These are phyloP conservation scores for Pythium pyrilobum DNA, from an alignment of 352 stramenopile genomes.

Conservation along the genomic window DNA sequence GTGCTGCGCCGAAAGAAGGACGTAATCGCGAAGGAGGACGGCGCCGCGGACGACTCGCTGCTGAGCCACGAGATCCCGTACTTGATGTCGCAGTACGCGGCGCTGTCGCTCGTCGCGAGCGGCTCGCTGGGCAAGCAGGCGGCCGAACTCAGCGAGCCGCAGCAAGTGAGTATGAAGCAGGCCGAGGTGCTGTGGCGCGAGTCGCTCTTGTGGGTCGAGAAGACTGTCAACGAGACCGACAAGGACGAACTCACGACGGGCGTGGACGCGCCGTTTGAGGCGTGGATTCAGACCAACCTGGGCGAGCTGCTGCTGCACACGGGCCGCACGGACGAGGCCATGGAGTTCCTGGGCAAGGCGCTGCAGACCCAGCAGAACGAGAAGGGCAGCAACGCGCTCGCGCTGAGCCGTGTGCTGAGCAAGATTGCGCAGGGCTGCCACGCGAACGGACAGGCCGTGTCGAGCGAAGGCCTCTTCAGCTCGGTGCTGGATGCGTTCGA, in stretches of 20 bases:
- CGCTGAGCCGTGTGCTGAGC: constrained; percentile 55
- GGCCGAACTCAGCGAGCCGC: constrained; percentile 29
- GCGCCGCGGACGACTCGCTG: constrained; percentile 33
- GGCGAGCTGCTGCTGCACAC: constrained; percentile 56
- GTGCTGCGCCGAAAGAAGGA: constrained; percentile 62
- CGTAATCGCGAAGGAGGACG: constrained; percentile 30
- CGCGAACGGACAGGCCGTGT: constrained; percentile 55
- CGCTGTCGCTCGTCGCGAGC: constrained; percentile 45
- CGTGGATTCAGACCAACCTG: constrained; percentile 66
- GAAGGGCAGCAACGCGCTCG: constrained; percentile 43
- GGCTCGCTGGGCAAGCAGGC: constrained; percentile 27
- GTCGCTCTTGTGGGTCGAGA: constrained; percentile 56
- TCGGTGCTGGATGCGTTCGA: constrained; percentile 66
- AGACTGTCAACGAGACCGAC: constrained; percentile 27
- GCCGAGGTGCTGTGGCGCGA: constrained; percentile 68
- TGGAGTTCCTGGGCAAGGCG: constrained; percentile 65
- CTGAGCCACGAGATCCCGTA: constrained; percentile 66
- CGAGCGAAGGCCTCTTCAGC: constrained; percentile 64
- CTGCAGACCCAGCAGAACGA: constrained; percentile 52
- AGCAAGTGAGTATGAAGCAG: constrained; percentile 49
- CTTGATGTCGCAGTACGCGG: constrained; percentile 62
- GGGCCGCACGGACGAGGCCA: constrained; percentile 56
- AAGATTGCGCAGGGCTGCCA: constrained; percentile 69
- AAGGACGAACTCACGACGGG: constrained; percentile 46
- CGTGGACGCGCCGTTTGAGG: constrained; percentile 54